A percentile compares a stretch with the other conserved stretches of the same genome.
These are phyloP conservation scores for Hypoxylon sp. DNA, from an alignment of 2,329 filamentous ascomycete genomes.

Conservation along the genomic window DNA sequence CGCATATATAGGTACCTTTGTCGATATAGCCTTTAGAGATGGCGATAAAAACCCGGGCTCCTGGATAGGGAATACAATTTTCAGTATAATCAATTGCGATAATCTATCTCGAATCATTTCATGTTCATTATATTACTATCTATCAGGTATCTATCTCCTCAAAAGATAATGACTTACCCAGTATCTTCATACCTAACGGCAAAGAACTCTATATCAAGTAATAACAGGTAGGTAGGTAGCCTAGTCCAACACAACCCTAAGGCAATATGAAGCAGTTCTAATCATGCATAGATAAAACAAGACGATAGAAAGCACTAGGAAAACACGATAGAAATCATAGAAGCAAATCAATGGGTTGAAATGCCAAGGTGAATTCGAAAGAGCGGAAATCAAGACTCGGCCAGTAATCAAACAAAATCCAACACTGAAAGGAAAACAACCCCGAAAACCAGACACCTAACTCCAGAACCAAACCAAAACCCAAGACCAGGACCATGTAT, in stretches of 20 bases:
- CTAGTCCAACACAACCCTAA: background rate
- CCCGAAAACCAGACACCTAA: slow-evolving; percentile 6
- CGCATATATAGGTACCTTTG: no score
- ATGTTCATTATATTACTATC: background rate
- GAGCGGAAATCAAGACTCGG: slow-evolving; percentile 19
- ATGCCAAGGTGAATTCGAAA: slow-evolving; percentile 24
- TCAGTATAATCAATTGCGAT: background rate
- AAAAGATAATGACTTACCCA: slow-evolving; percentile 7
- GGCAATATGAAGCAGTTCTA: background rate
- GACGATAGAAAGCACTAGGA: background rate
- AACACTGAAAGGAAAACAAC: slow-evolving; percentile 8
- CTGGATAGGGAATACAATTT: background rate
- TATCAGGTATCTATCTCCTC: background rate
- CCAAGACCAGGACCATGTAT: background rate
- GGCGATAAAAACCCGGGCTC: background rate
- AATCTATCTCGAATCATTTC: background rate
- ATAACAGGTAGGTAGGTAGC: background rate
- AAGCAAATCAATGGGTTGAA: slow-evolving; percentile 2
- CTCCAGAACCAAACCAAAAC: slow-evolving; percentile 11
- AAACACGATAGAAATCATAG: background rate
- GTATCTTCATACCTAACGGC: background rate
- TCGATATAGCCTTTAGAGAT: no score
- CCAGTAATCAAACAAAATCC: slow-evolving; percentile 7
- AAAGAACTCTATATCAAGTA: background rate
- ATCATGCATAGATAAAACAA: background rate